Evolutionary conservation across 140 eudicot species (phyloP).

Genomic region (Anethum foeniculum): DNA sequence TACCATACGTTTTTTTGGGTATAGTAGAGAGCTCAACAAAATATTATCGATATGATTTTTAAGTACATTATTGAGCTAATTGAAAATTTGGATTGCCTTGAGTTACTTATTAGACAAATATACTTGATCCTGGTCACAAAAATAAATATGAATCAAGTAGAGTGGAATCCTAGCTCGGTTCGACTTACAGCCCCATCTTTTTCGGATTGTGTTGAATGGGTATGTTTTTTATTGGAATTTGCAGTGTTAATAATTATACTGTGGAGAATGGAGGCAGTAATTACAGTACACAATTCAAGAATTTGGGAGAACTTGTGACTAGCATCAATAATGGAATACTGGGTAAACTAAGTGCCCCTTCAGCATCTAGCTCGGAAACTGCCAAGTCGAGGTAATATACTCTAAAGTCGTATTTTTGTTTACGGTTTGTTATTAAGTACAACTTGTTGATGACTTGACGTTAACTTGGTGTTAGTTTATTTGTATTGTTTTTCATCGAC

Average conservation of each 20-base stretch:
- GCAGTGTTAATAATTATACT: background rate
- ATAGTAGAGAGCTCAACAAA: background rate
- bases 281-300: constrained; percentile 1
- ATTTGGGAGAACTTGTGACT: background rate
- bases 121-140: background rate
- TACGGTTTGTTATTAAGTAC: background rate
- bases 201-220: background rate
- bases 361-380: background rate
- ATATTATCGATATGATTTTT: background rate
- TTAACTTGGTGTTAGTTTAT: background rate
- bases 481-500: background rate
- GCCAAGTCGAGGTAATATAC: background rate
- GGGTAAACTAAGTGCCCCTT: background rate
- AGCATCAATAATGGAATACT: background rate
- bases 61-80: background rate
- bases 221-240: background rate
- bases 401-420: background rate
- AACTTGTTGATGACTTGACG: background rate
- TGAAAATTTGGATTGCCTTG: background rate
- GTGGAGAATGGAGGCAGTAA: constrained; percentile 5
- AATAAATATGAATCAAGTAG: background rate
- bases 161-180: background rate
- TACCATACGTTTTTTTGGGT: background rate
- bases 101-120: background rate
- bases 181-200: background rate